Conservation (phyloP, 352 stramenopile genomes). For the Sclerospora graminicola region DNA sequence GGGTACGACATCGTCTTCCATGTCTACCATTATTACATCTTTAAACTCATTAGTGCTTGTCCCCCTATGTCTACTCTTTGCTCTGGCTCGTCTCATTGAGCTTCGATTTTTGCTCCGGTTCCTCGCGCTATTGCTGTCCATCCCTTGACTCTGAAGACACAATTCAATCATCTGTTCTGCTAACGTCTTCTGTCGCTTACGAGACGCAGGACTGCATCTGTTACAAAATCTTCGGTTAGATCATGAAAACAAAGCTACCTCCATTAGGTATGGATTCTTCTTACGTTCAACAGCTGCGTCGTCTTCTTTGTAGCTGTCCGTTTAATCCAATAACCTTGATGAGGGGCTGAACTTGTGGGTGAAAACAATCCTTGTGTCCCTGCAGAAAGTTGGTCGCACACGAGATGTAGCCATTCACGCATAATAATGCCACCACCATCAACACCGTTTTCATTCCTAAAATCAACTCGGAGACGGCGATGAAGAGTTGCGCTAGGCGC, state of each 20-base stretch:
- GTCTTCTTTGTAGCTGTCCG: slow-evolving; percentile 14
- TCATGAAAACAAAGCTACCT: not conserved
- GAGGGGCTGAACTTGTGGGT: slow-evolving; percentile 26
- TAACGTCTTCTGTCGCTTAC: no score
- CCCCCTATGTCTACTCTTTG: no score
- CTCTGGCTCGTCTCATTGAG: no score
- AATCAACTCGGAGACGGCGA: slow-evolving; percentile 71
- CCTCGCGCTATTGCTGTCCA: no score
- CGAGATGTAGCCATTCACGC: slow-evolving; percentile 69
- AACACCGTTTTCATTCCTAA: slow-evolving; percentile 73
- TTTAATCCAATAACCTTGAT: slow-evolving; percentile 64
- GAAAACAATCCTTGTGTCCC: slow-evolving; percentile 42
- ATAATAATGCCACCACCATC: slow-evolving; percentile 69
- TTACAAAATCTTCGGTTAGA: slow-evolving; percentile 1
- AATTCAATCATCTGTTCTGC: no score
- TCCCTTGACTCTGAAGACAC: no score
- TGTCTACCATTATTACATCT: no score
- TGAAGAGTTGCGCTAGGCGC: slow-evolving; percentile 37
- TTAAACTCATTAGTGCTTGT: no score
- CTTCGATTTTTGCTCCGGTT: no score
- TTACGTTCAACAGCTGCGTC: slow-evolving; percentile 33
- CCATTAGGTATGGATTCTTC: not conserved
- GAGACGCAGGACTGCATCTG: no score
- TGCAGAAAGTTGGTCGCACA: slow-evolving; percentile 54
- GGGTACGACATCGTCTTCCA: no score